These are phyloP conservation scores for Aspergillus candidus DNA, from an alignment of 2,329 filamentous ascomycete species.

Conservation along the genomic window DNA sequence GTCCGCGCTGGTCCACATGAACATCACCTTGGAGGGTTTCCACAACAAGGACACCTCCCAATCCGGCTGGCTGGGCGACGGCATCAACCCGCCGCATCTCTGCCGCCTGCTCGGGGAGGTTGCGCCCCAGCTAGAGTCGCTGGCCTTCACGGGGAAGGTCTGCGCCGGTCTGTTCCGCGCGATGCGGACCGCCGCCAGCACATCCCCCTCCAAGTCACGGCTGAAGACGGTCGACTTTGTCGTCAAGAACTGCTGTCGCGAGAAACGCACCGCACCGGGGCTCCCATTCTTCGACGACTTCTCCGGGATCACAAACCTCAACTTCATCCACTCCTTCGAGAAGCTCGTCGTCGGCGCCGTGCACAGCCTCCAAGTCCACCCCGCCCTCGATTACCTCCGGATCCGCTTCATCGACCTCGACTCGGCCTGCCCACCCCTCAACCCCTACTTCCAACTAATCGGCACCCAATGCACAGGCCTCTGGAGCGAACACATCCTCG, in stretches of 20 bases:
- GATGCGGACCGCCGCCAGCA: conserved; percentile 48
- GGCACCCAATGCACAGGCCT: conserved; percentile 60
- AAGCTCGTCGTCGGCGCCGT: conserved; percentile 60
- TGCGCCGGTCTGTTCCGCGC: conserved; percentile 63
- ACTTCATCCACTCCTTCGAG: conserved; percentile 67
- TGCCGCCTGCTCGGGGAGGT: conserved; percentile 58
- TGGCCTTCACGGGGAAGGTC: conserved; percentile 66
- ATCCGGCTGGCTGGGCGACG: conserved; percentile 42
- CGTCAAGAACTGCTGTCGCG: conserved; percentile 67
- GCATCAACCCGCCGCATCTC: conserved; percentile 56
- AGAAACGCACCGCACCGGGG: conserved; percentile 24
- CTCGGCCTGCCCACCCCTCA: conserved; percentile 62
- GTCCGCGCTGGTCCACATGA: conserved; percentile 54
- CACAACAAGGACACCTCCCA: conserved; percentile 60
- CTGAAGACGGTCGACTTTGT: conserved; percentile 65
- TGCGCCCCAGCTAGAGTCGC: conserved; percentile 57
- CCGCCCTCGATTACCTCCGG: conserved; percentile 57
- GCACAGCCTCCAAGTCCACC: conserved; percentile 53
- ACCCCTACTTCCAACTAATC: conserved; percentile 64
- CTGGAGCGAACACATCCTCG: conserved; percentile 64
- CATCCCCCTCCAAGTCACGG: conserved; percentile 29
- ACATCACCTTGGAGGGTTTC: conserved; percentile 65
- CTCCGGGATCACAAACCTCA: conserved; percentile 64
- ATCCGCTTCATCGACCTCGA: conserved; percentile 73
- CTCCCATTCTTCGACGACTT: conserved; percentile 54